A percentile compares a stretch with the other conserved stretches of the same genome.
Evolutionary conservation across 2,329 filamentous ascomycete species (phyloP).

Genomic region (Trichoderma citrinoviride): DNA sequence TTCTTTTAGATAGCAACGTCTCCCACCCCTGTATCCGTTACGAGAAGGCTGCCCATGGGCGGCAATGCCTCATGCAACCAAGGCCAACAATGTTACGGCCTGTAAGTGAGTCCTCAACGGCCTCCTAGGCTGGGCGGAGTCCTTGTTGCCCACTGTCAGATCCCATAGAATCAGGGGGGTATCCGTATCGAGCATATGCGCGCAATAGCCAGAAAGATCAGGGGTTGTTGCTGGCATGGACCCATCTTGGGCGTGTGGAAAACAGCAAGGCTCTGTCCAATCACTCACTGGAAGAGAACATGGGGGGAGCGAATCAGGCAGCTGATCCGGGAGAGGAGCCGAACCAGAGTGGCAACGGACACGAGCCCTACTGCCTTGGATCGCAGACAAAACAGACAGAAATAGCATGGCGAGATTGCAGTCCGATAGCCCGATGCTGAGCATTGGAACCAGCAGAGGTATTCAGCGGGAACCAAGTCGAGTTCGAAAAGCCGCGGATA

Average conservation of each 20-base stretch:
- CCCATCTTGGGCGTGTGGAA: slow-evolving; percentile 2
- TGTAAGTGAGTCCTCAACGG: not conserved
- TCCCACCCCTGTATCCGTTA: not conserved
- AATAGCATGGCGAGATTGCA: slow-evolving; percentile 19
- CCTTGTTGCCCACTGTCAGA: slow-evolving; percentile 6
- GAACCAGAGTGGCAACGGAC: slow-evolving; percentile 9
- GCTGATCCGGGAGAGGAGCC: slow-evolving; percentile 16
- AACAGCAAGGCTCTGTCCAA: slow-evolving; percentile 5
- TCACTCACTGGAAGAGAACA: not conserved
- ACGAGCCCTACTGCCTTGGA: slow-evolving; percentile 8
- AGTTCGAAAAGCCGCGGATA: not conserved
- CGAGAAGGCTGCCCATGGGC: slow-evolving; percentile 2
- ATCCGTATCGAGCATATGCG: not conserved
- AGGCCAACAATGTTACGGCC: not conserved
- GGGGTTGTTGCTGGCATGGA: slow-evolving; percentile 8
- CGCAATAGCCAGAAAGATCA: slow-evolving; percentile 11
- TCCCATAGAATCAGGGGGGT: not conserved
- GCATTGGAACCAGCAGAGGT: not conserved
- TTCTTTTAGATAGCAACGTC: slow-evolving; percentile 11
- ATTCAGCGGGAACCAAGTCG: not conserved
- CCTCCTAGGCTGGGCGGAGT: not conserved
- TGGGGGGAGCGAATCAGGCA: slow-evolving; percentile 16
- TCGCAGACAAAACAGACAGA: not conserved
- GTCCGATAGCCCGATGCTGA: not conserved
- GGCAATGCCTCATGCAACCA: not conserved